phyloP scores from a whole-genome alignment of 345 rosid genomes.

The Citrus reticulata region DNA sequence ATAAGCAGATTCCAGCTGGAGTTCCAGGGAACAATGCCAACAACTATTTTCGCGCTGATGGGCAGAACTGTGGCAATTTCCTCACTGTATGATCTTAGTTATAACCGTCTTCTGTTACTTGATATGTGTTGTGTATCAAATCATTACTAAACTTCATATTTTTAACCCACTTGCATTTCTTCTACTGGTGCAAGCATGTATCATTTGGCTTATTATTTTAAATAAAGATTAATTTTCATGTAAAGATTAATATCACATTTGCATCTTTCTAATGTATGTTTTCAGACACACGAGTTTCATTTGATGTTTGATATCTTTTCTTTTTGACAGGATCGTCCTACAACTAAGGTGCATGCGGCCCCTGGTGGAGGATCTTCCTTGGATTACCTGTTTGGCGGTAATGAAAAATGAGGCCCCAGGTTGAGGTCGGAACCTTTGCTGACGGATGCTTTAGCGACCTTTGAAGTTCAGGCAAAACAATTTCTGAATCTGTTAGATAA shows the following conservation, averaged over 20 bases:
- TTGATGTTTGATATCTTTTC: background rate
- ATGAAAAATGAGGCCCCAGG: constrained; percentile 19
- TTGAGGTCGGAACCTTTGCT: background rate
- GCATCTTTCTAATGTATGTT: background rate
- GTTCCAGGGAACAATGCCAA: constrained; percentile 52
- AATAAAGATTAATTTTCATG: background rate
- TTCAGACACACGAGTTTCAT: background rate
- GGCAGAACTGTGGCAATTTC: constrained; percentile 78
- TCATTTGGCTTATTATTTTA: background rate
- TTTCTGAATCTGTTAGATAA: background rate
- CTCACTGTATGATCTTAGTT: constrained; percentile 45
- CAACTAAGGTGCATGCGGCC: constrained; percentile 57
- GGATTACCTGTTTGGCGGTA: constrained; percentile 47
- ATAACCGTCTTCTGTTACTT: background rate
- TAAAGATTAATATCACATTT: too few relatives aligned
- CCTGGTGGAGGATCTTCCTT: constrained; percentile 45
- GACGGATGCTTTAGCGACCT: background rate
- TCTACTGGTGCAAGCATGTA: background rate
- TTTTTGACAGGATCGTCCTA: constrained; percentile 44
- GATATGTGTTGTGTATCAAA: background rate
- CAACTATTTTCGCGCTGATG: constrained; percentile 68
- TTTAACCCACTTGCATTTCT: background rate
- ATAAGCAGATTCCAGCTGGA: constrained; percentile 63
- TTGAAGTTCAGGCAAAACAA: background rate
- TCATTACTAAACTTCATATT: background rate